Percentiles rank a stretch among this genome's conserved stretches.
These are phyloP conservation scores for Drechslerella coelobrocha DNA, from an alignment of 2,329 filamentous ascomycete genomes.

Conservation along the genomic window DNA sequence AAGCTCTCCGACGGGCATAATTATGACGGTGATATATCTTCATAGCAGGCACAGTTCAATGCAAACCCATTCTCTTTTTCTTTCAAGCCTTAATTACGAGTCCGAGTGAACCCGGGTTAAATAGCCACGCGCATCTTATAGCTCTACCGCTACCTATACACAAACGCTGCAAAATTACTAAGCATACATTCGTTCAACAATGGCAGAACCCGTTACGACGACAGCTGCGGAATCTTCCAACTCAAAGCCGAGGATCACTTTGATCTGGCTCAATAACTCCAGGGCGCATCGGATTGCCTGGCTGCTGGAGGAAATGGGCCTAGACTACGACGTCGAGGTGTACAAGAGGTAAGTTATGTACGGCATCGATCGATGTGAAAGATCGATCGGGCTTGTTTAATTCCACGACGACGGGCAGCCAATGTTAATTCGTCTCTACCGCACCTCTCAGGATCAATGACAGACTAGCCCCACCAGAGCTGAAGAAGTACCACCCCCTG, in stretches of 20 bases:
- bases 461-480: conserved; percentile 74
- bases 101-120: too few species aligned
- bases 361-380: neutral
- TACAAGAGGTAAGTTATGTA: conserved; percentile 75
- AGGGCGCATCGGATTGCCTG: conserved; percentile 83
- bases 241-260: conserved; percentile 25
- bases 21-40: too few species aligned
- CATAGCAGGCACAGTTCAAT: too few species aligned
- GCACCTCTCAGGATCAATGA: conserved; percentile 59
- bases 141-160: too few species aligned
- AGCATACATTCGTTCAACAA: neutral
- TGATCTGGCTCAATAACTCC: conserved; percentile 78
- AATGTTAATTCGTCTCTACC: neutral
- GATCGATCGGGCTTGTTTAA: conserved; percentile 52
- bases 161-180: neutral
- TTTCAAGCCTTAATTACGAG: too few species aligned
- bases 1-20: neutral
- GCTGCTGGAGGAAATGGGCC: conserved; percentile 81
- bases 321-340: conserved; percentile 79
- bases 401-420: neutral
- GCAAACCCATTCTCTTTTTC: too few species aligned
- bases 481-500: conserved; percentile 80
- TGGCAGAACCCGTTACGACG: conserved; percentile 15
- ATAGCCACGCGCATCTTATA: too few species aligned
- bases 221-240: neutral